Evolutionary conservation across 139 green algal genomes (phyloP), one percentile per base, ranked within the genome.

Genomic region (Asterochloris sp.): DNA sequence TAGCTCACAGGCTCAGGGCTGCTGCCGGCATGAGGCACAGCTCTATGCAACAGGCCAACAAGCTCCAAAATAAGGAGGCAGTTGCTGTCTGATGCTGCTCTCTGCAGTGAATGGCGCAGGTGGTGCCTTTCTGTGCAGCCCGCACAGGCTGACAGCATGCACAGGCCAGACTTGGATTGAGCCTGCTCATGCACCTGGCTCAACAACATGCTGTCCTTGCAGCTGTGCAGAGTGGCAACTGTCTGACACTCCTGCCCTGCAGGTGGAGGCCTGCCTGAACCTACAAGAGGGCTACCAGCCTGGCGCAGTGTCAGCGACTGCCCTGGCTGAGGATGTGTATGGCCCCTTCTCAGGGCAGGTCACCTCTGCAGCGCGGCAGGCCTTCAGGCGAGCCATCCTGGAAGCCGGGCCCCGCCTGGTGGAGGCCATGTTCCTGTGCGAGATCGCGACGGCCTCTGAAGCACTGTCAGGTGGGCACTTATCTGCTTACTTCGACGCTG

Each of bases 401-500:
- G 94, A 96, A 83, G 89, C 88, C 0, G 86, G 90, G 19, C 93
- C 97, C 0, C 88, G 97, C 4, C 88, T 99, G 76, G 95, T 97
- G 64, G 96, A 99, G 89, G 95, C 97, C 47, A 92, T 98, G 89
- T 98, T 97, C 85, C 85, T 98, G 62, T 97, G 93, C 73, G 94
- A 98, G 86, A 91, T 96, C 73, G 75, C 89, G 2, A 92, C 92
- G n/a, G 86, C 89, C 27, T 89, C 89, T 0, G 92, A 95, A 60
- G 90, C 83, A 13, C 87, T 95, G 24, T 87, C 86, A 71, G 88
- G 83, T 82, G 11, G 11, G 67, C 12, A 21, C 66, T 23, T 69
- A 69, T 16, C 38, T 54, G 38, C 6, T 54, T 54, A 6, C 38
- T 54, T 54, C 6, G 4, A 54, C 6, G 38, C 38, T 54, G 38